phyloP scores from a whole-genome alignment of 306 rosid species.

The Amphicarpaea edgeworthii region DNA sequence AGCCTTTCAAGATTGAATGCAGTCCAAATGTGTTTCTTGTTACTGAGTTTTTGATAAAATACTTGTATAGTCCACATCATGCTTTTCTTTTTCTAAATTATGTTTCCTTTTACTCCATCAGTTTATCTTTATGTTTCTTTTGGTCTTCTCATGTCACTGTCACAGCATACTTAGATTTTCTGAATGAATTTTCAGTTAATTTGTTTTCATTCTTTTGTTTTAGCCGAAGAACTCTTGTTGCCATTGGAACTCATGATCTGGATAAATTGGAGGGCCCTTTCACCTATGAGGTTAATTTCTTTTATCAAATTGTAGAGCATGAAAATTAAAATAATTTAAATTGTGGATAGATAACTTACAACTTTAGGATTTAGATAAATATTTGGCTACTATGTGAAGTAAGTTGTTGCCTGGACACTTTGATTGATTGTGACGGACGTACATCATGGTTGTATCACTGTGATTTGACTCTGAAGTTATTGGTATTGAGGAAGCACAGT shows the following conservation, averaged over 20 bases:
- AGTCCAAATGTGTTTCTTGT: slow-evolving; percentile 2
- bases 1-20: not conserved
- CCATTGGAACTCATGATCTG: slow-evolving; percentile 97
- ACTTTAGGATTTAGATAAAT: slow-evolving; percentile 17
- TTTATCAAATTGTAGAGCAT: slow-evolving; percentile 31
- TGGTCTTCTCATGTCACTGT: slow-evolving; percentile 14
- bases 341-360: slow-evolving; percentile 25
- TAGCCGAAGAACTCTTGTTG: slow-evolving; percentile 95
- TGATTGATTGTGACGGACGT: slow-evolving; percentile 14
- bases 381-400: slow-evolving; percentile 10
- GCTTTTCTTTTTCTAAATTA: not conserved
- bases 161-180: slow-evolving; percentile 2
- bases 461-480: not conserved
- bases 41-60: not conserved
- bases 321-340: slow-evolving; percentile 25
- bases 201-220: slow-evolving; percentile 28
- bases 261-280: slow-evolving; percentile 84
- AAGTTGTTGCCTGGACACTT: slow-evolving; percentile 11
- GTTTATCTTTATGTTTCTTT: not conserved
- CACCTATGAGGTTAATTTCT: slow-evolving; percentile 85
- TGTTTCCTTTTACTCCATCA: slow-evolving; percentile 10
- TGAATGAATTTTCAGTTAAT: slow-evolving; percentile 17
- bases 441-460: not conserved
- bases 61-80: not conserved
- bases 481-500: not conserved